Conservation (phyloP, 2,329 filamentous ascomycete genomes). For the Periglandula ipomoeae region DNA sequence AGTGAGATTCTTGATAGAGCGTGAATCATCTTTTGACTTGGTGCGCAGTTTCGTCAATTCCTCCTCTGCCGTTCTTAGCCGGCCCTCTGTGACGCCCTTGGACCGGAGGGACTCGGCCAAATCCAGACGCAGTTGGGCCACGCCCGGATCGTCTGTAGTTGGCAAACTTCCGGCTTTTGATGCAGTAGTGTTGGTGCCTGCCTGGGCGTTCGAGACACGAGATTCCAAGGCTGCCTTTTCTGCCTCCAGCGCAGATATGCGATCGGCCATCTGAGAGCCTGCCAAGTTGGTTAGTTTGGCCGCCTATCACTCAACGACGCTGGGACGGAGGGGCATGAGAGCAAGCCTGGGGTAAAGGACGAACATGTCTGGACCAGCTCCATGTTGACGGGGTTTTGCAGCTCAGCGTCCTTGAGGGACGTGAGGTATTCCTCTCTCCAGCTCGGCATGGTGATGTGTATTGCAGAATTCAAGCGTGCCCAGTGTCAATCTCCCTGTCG, state of each 20-base stretch:
- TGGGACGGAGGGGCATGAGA: slow-evolving; percentile 8
- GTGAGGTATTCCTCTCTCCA: slow-evolving; percentile 78
- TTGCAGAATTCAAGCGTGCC: not conserved
- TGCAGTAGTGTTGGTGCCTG: slow-evolving; percentile 3
- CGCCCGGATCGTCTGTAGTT: slow-evolving; percentile 21
- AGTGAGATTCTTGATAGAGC: slow-evolving; percentile 52
- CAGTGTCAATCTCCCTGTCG: too few species aligned
- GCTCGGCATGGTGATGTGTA: slow-evolving; percentile 40
- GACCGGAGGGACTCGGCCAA: slow-evolving; percentile 69
- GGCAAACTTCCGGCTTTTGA: slow-evolving; percentile 9
- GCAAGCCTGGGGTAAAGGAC: slow-evolving; percentile 17
- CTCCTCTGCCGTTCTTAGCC: slow-evolving; percentile 51
- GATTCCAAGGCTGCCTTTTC: slow-evolving; percentile 37
- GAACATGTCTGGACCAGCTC: slow-evolving; percentile 73
- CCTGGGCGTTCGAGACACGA: slow-evolving; percentile 16
- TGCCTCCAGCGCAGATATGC: slow-evolving; percentile 53
- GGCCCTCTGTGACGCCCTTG: slow-evolving; percentile 56
- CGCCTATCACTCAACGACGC: not conserved
- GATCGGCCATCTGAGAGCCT: slow-evolving; percentile 60
- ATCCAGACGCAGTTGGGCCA: slow-evolving; percentile 53
- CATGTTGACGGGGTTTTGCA: slow-evolving; percentile 51
- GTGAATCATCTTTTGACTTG: slow-evolving; percentile 49
- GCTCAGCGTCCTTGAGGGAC: slow-evolving; percentile 63
- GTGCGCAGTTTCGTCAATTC: slow-evolving; percentile 56
- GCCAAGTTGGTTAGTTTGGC: slow-evolving; percentile 12